A percentile compares a stretch with the other conserved stretches of the same genome.
These are phyloP conservation scores for Penicillium sp. DNA, from an alignment of 2,329 filamentous ascomycete species.

Conservation along the genomic window DNA sequence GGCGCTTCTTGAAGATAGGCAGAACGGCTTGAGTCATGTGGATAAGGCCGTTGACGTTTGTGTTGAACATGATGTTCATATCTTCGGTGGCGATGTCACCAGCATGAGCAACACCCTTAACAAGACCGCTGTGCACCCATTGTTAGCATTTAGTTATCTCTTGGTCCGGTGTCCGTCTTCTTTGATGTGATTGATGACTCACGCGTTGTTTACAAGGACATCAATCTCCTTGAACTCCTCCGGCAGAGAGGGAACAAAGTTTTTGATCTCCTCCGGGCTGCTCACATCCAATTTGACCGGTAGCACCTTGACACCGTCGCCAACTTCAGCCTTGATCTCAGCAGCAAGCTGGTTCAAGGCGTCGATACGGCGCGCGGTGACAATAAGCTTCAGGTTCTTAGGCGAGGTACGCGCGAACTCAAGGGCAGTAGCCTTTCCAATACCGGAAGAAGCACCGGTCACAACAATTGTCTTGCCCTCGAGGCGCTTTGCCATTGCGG, in stretches of 20 bases:
- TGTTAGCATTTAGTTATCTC: constrained; percentile 6
- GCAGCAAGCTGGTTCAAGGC: constrained; percentile 70
- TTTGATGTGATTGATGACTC: constrained; percentile 60
- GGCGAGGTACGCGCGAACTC: constrained; percentile 89
- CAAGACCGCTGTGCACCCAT: constrained; percentile 64
- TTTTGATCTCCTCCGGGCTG: constrained; percentile 68
- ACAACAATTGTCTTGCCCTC: constrained; percentile 89
- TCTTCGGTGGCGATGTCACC: constrained; percentile 80
- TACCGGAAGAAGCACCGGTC: constrained; percentile 90
- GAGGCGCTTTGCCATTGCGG: constrained; percentile 76
- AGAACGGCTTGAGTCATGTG: constrained; percentile 93
- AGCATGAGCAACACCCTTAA: constrained; percentile 81
- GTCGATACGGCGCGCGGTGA: constrained; percentile 86
- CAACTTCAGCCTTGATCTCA: constrained; percentile 74
- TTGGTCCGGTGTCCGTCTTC: constrained; percentile 9
- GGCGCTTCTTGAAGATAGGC: constrained; percentile 69
- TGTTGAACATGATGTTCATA: constrained; percentile 82
- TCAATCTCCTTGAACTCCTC: constrained; percentile 81
- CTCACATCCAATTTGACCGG: constrained; percentile 85
- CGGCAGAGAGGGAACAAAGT: constrained; percentile 71
- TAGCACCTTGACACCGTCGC: constrained; percentile 75
- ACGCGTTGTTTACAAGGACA: constrained; percentile 95
- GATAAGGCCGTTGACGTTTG: constrained; percentile 92
- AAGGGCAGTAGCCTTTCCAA: constrained; percentile 71
- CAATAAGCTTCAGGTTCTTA: constrained; percentile 73